These are phyloP conservation scores for Citropsis articulata DNA, from an alignment of 345 rosid genomes.

Conservation along the genomic window DNA sequence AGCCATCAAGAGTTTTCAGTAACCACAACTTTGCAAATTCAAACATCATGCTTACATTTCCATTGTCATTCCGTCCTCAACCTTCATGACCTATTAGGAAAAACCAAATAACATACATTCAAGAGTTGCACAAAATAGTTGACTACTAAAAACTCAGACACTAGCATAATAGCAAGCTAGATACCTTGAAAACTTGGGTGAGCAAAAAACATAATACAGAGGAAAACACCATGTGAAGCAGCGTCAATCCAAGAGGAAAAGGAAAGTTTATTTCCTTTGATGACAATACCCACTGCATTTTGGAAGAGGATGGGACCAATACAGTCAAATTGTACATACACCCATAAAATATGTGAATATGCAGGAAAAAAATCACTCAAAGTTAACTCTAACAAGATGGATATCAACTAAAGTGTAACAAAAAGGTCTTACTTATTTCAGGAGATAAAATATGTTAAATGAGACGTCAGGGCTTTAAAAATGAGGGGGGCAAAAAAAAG, in stretches of 20 bases:
- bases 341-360: neutral
- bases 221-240: slow-evolving; percentile 93
- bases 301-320: slow-evolving; percentile 3
- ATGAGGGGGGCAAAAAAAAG: no score
- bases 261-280: slow-evolving; percentile 97
- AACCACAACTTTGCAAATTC: slow-evolving; percentile 1
- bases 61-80: slow-evolving; percentile 92
- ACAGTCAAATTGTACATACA: neutral
- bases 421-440: neutral
- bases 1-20: neutral
- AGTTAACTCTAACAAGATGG: neutral
- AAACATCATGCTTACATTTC: slow-evolving; percentile 66
- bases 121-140: neutral
- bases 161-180: slow-evolving; percentile 3
- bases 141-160: neutral
- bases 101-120: slow-evolving; percentile 9
- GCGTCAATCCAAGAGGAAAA: slow-evolving; percentile 94
- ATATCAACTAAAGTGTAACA: neutral
- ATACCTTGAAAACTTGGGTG: slow-evolving; percentile 83
- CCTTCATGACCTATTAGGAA: slow-evolving; percentile 59
- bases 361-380: neutral
- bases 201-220: slow-evolving; percentile 80
- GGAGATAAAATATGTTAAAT: neutral
- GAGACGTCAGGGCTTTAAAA: neutral
- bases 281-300: slow-evolving; percentile 91